Percentiles rank a stretch among this genome's conserved stretches.
Conservation (phyloP, 148 eudicot genomes). For the Rhododendron henanense region DNA sequence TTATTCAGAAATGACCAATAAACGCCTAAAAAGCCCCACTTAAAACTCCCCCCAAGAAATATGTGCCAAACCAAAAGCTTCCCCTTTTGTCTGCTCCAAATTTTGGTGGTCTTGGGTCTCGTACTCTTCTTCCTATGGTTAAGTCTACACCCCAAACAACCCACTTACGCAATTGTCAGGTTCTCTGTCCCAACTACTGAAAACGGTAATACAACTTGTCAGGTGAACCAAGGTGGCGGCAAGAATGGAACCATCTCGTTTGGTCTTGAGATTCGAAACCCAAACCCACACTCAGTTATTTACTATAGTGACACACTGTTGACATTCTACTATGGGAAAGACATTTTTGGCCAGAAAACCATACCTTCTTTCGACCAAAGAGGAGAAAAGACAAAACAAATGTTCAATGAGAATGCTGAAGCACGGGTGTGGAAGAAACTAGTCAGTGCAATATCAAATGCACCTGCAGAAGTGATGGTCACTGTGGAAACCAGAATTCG, state of each 20-base stretch:
- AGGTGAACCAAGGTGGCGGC: not conserved
- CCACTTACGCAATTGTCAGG: conserved; percentile 6
- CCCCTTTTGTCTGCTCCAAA: conserved; percentile 10
- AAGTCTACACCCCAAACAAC: conserved; percentile 12
- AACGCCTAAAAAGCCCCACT: not conserved
- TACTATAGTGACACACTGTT: conserved; percentile 7
- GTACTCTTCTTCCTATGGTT: conserved; percentile 14
- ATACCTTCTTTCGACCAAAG: conserved; percentile 12
- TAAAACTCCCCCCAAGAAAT: not conserved
- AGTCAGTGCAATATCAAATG: not conserved
- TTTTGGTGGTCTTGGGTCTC: conserved; percentile 8
- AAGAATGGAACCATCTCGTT: not conserved
- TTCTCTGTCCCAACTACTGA: conserved; percentile 1
- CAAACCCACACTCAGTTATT: conserved; percentile 6
- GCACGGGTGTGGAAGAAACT: conserved; percentile 1
- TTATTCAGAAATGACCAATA: not conserved
- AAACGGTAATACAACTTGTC: not conserved
- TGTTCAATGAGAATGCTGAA: not conserved
- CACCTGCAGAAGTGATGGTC: conserved; percentile 7
- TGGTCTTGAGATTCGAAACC: conserved; percentile 8
- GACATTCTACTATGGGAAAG: conserved; percentile 1
- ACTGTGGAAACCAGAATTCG: not conserved
- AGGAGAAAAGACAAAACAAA: not conserved
- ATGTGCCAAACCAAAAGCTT: conserved; percentile 12
- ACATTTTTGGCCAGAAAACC: not conserved